Evolutionary conservation across 2,329 filamentous ascomycete genomes (phyloP), one percentile per base, ranked within the genome.

Genomic region (Xylariaceae sp.): DNA sequence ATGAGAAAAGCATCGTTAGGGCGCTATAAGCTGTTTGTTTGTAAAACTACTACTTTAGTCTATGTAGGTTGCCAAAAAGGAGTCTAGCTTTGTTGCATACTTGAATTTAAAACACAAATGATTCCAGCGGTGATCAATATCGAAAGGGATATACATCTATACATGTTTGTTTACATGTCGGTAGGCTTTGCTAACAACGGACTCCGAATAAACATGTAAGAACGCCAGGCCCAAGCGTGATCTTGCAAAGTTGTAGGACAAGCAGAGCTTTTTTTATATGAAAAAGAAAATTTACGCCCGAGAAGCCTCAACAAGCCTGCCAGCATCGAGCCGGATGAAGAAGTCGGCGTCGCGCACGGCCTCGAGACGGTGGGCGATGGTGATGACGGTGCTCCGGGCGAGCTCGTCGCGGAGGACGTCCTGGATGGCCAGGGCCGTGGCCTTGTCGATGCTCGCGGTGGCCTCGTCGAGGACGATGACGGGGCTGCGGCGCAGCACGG

Each of bases 1-100:
- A 88, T 54, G 85, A 92, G 67, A 74, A 71, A 55, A 88, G 66
- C 41, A 75, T 83, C 54, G 75, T 81, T 12, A 81, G 68, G 63
- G 72, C 74, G 34, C 53, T 78, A 54, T 80, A 65, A 54, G 36
- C 13, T 15, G 29, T 19, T 24, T 18, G 6, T 31, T 6, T 44
- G 33, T 44, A 44, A 31, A 24, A 39, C 35, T 44, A 41, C 27
- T 38, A 41, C 28, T 40, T 18, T 19, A n/a, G 16, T 18, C 9
- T 32, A 24, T 32, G n/a, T 17, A 35, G 28, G 15, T 34, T 36
- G 30, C 28, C 13, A 30, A 34, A 15, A 14, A 14, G 31, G 30
- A 5, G 14, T 17, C 7, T 16, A 16, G 17, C 2, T 31, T 14
- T n/a, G n/a, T n/a, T n/a, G n/a, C n/a, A n/a, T n/a, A n/a, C n/a